A percentile compares a stretch with the other conserved stretches of the same genome.
Conservation (phyloP, 139 green algal genomes). For the Choricystis sp. region DNA sequence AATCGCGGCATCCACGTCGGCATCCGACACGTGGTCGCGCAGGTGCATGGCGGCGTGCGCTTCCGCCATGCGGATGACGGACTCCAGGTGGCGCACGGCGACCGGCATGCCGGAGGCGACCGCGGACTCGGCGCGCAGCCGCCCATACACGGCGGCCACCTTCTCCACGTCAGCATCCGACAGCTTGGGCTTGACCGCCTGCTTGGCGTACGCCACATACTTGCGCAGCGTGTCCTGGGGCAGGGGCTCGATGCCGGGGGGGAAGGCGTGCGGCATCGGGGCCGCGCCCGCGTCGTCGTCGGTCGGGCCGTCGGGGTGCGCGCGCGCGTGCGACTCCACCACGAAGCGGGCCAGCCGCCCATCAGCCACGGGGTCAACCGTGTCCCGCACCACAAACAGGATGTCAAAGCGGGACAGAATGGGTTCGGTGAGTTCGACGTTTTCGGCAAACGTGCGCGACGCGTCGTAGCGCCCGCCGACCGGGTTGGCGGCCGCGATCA, state of each 20-base stretch:
- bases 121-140: slow-evolving; percentile 50
- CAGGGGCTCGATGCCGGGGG: slow-evolving; percentile 32
- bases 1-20: slow-evolving; percentile 71
- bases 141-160: slow-evolving; percentile 62
- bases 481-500: slow-evolving; percentile 96
- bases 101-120: slow-evolving; percentile 87
- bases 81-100: slow-evolving; percentile 92
- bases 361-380: slow-evolving; percentile 84
- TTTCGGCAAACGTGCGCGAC: slow-evolving; percentile 62
- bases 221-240: slow-evolving; percentile 83
- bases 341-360: slow-evolving; percentile 86
- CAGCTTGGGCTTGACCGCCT: slow-evolving; percentile 53
- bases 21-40: slow-evolving; percentile 59
- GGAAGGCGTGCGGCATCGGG: background rate
- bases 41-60: slow-evolving; percentile 91
- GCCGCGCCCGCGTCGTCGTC: slow-evolving; percentile 1
- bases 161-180: slow-evolving; percentile 49
- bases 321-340: slow-evolving; percentile 59
- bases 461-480: slow-evolving; percentile 89
- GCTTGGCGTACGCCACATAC: slow-evolving; percentile 94
- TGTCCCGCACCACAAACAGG: slow-evolving; percentile 89
- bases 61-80: slow-evolving; percentile 94
- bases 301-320: slow-evolving; percentile 46
- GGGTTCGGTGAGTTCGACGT: slow-evolving; percentile 87
- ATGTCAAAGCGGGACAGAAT: slow-evolving; percentile 96